Conservation (phyloP, 2,329 filamentous ascomycete genomes). For the Scortechinia acanthostroma region DNA sequence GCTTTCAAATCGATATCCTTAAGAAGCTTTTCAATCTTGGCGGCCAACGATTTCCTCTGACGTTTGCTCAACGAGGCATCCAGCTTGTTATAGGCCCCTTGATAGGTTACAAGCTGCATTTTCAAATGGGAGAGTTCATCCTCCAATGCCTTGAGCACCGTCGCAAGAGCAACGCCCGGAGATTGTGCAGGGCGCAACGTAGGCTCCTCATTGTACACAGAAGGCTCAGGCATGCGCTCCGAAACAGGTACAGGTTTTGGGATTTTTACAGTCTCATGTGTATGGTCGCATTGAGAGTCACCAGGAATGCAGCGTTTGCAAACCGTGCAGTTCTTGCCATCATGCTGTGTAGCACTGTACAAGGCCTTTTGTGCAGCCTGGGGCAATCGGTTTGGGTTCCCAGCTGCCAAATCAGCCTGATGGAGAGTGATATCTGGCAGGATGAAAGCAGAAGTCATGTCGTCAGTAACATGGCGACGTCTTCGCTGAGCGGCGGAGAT, state of each 20-base stretch:
- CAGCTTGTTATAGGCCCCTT: neutral
- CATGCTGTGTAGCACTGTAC: conserved; percentile 32
- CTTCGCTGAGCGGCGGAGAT: conserved; percentile 38
- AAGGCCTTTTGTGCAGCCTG: conserved; percentile 27
- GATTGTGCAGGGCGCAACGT: conserved; percentile 37
- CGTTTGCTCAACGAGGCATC: neutral
- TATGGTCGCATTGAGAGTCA: conserved; percentile 13
- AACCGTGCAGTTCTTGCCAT: conserved; percentile 44
- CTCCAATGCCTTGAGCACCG: conserved; percentile 1
- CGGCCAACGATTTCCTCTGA: neutral
- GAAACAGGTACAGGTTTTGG: conserved; percentile 40
- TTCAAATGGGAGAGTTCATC: conserved; percentile 1
- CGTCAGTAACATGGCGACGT: conserved; percentile 34
- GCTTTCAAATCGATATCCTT: neutral
- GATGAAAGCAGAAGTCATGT: conserved; percentile 60
- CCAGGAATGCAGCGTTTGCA: conserved; percentile 32
- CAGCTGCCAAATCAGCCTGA: conserved; percentile 11
- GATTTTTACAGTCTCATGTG: conserved; percentile 26
- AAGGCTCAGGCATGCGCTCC: conserved; percentile 29
- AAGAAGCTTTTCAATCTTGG: neutral
- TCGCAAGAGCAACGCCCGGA: neutral
- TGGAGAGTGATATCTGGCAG: conserved; percentile 52
- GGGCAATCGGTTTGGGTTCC: conserved; percentile 18
- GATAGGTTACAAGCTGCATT: conserved; percentile 1
- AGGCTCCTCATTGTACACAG: conserved; percentile 40